Evolutionary conservation across 192 early-diverging fungal species (phyloP).

Genomic region (Linnemannia exigua): DNA sequence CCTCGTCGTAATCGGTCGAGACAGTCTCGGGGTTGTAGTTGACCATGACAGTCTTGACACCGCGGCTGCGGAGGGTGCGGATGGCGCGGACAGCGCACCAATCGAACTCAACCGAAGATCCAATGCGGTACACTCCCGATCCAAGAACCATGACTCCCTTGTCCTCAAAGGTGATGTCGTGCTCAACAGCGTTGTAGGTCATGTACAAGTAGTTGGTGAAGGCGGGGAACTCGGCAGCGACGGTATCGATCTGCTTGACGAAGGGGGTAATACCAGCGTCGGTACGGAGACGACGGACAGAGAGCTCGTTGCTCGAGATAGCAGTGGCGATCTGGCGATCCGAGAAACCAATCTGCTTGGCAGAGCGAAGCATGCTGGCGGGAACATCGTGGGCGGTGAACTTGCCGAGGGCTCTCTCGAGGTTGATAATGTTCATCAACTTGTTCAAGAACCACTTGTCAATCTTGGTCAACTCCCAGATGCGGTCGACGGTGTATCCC

Average conservation of each 20-base stretch:
- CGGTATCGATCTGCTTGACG: conserved; percentile 96
- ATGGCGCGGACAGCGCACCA: conserved; percentile 90
- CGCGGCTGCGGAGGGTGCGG: conserved; percentile 83
- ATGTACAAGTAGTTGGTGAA: conserved; percentile 97
- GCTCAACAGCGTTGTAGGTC: conserved; percentile 91
- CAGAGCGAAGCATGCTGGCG: conserved; percentile 85
- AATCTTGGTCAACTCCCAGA: conserved; percentile 91
- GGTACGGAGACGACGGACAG: conserved; percentile 28
- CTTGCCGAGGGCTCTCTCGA: conserved; percentile 71
- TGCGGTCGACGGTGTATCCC: conserved; percentile 93
- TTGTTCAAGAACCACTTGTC: conserved; percentile 99
- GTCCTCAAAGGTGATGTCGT: conserved; percentile 91
- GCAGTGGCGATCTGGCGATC: conserved; percentile 86
- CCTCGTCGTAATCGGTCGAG: conserved; percentile 98
- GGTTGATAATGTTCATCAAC: conserved; percentile 87
- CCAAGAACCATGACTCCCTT: conserved; percentile 96
- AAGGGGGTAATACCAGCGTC: conserved; percentile 88
- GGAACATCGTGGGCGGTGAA: conserved; percentile 67
- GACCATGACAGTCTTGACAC: conserved; percentile 93
- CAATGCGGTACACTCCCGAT: conserved; percentile 97
- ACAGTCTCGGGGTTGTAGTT: conserved; percentile 99
- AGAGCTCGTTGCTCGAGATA: conserved; percentile 70
- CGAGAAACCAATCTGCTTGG: conserved; percentile 92
- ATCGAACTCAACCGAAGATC: conserved; percentile 97
- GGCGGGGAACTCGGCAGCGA: conserved; percentile 97